A percentile compares a stretch with the other conserved stretches of the same genome.
Conservation (phyloP, 148 eudicot genomes). For the Vaccinium darrowii region DNA sequence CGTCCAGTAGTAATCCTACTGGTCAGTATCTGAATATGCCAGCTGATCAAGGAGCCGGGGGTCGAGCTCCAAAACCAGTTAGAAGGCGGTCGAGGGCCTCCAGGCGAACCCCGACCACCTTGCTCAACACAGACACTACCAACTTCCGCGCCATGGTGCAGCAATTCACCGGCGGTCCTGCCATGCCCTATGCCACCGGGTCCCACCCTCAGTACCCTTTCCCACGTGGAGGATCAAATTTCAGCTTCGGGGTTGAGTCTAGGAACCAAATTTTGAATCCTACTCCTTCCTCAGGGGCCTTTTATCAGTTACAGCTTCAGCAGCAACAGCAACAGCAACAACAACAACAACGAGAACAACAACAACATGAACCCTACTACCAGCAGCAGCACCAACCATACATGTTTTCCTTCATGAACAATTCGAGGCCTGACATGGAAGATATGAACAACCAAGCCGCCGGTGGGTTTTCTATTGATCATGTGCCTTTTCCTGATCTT, state of each 20-base stretch:
- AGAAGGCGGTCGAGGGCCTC: slow-evolving; percentile 60
- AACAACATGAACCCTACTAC: not conserved
- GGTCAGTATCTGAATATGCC: not conserved
- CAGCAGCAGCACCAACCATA: not conserved
- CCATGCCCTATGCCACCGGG: not conserved
- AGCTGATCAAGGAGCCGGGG: not conserved
- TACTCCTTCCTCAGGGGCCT: not conserved
- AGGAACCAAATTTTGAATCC: not conserved
- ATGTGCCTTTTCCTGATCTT: not conserved
- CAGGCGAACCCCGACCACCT: slow-evolving; percentile 60
- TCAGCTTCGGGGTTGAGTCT: not conserved
- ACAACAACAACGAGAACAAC: slow-evolving; percentile 8
- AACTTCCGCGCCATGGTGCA: slow-evolving; percentile 88
- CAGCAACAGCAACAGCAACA: slow-evolving; percentile 11
- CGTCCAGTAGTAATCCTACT: not conserved
- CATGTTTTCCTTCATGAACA: slow-evolving; percentile 10
- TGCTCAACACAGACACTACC: slow-evolving; percentile 62
- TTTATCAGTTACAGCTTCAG: slow-evolving; percentile 7
- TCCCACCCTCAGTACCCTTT: not conserved
- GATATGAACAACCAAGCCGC: not conserved
- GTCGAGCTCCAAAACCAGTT: slow-evolving; percentile 50
- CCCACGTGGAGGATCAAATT: not conserved
- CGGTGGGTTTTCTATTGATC: not conserved
- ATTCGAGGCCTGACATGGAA: not conserved
- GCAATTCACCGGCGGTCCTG: slow-evolving; percentile 67